These are phyloP conservation scores for Colletotrichum lindemuthianum DNA, from an alignment of 2,329 filamentous ascomycete species.

Conservation along the genomic window DNA sequence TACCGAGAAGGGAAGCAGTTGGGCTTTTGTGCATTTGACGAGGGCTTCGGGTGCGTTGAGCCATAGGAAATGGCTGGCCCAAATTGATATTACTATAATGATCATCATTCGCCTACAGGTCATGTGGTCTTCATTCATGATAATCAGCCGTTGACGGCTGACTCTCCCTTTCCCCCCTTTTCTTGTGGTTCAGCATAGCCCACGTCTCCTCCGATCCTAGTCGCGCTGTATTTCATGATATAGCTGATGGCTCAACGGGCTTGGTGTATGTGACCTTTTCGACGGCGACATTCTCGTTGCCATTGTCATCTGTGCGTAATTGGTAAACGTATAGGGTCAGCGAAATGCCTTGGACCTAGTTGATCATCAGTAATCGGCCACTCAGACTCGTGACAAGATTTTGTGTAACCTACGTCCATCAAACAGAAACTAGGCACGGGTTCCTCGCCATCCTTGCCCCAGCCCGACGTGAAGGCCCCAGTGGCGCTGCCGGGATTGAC, in stretches of 20 bases:
- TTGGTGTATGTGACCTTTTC: slow-evolving; percentile 90
- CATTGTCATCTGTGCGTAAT: slow-evolving; percentile 79
- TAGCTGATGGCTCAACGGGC: slow-evolving; percentile 68
- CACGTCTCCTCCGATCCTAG: slow-evolving; percentile 2
- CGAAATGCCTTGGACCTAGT: slow-evolving; percentile 92
- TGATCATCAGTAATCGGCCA: slow-evolving; percentile 37
- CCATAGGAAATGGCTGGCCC: slow-evolving; percentile 9
- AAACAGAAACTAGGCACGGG: slow-evolving; percentile 92
- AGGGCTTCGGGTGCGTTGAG: slow-evolving; percentile 1
- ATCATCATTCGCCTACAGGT: slow-evolving; percentile 30
- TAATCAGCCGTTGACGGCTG: slow-evolving; percentile 20
- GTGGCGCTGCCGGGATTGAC: slow-evolving; percentile 76
- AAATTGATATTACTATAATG: slow-evolving; percentile 34
- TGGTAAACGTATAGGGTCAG: slow-evolving; percentile 96
- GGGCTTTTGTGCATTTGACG: slow-evolving; percentile 19
- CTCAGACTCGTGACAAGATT: background rate
- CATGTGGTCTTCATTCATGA: slow-evolving; percentile 28
- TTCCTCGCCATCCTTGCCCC: slow-evolving; percentile 71
- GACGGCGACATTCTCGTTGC: slow-evolving; percentile 81
- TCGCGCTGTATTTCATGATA: slow-evolving; percentile 52
- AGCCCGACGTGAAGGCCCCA: slow-evolving; percentile 69
- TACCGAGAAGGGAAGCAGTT: slow-evolving; percentile 15
- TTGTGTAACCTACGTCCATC: slow-evolving; percentile 87
- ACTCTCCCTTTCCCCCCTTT: background rate
- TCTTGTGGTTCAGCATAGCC: background rate